These are phyloP conservation scores for Ustilago tritici DNA, from an alignment of 1,284 basidiomycete genomes.

Conservation along the genomic window DNA sequence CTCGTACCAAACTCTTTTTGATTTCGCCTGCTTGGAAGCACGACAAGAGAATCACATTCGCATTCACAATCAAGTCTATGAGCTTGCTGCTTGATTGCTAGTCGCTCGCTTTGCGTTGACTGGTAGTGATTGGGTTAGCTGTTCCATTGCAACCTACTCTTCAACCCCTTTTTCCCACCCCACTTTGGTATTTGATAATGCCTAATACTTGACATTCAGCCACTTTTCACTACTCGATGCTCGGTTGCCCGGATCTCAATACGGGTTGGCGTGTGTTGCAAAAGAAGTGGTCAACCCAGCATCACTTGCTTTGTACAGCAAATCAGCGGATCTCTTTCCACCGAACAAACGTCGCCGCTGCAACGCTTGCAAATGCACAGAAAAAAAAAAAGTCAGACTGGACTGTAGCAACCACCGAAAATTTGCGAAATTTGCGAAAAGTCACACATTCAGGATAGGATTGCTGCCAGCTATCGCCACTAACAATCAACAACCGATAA, in stretches of 20 bases:
- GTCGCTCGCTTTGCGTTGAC: background rate
- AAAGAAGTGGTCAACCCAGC: background rate
- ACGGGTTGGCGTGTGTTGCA: background rate
- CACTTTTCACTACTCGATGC: background rate
- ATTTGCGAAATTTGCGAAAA: background rate
- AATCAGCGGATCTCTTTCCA: constrained; percentile 4
- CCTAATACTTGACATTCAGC: background rate
- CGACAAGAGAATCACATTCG: no score
- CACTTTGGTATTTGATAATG: background rate
- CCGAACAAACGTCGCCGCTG: constrained; percentile 7
- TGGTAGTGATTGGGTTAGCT: background rate
- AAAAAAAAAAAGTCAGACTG: background rate
- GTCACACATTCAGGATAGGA: background rate
- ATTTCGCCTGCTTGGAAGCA: background rate
- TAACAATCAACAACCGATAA: constrained; percentile 1
- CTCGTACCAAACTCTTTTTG: background rate
- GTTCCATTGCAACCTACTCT: background rate
- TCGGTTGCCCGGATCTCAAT: background rate
- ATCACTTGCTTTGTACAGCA: background rate
- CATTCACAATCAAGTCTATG: background rate
- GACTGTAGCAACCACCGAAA: constrained; percentile 6
- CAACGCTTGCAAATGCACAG: background rate
- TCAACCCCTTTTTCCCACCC: background rate
- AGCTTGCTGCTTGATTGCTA: background rate
- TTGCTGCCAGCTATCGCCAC: background rate